A percentile compares a stretch with the other conserved stretches of the same genome.
Conservation (phyloP, 805 yeast genomes). For the Wickerhamomyces pijperi region DNA sequence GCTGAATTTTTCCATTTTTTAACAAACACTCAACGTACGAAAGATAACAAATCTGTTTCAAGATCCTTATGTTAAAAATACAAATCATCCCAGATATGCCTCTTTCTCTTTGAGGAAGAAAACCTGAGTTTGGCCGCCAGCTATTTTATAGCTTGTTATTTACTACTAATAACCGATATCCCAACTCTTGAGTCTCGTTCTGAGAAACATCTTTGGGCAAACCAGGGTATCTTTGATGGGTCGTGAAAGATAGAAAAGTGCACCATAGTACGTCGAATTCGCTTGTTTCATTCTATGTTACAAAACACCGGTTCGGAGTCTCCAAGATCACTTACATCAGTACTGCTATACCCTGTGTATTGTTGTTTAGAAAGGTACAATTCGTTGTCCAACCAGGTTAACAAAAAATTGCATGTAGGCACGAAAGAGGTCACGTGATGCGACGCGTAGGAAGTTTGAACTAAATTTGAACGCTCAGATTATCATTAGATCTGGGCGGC, state of each 20-base stretch:
- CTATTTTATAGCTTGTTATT: neutral
- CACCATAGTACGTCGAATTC: neutral
- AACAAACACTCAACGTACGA: no score
- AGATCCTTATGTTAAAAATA: neutral
- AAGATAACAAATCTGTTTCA: no score
- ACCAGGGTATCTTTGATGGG: neutral
- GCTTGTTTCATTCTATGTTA: neutral
- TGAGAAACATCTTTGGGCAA: neutral
- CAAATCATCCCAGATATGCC: neutral
- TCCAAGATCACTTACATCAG: neutral
- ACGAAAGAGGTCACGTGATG: no score
- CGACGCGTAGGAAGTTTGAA: no score
- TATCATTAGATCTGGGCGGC: no score
- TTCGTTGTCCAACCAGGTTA: no score
- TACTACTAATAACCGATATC: neutral
- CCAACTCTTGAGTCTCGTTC: neutral
- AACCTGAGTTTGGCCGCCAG: neutral
- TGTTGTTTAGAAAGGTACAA: no score
- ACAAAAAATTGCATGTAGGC: no score
- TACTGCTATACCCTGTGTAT: no score
- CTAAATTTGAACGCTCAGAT: no score
- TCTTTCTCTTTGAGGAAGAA: neutral
- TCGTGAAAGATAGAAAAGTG: neutral
- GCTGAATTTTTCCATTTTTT: neutral
- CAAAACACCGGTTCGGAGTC: neutral